phyloP scores from a whole-genome alignment of 2,329 filamentous ascomycete species.

The Neobulgaria alba region DNA sequence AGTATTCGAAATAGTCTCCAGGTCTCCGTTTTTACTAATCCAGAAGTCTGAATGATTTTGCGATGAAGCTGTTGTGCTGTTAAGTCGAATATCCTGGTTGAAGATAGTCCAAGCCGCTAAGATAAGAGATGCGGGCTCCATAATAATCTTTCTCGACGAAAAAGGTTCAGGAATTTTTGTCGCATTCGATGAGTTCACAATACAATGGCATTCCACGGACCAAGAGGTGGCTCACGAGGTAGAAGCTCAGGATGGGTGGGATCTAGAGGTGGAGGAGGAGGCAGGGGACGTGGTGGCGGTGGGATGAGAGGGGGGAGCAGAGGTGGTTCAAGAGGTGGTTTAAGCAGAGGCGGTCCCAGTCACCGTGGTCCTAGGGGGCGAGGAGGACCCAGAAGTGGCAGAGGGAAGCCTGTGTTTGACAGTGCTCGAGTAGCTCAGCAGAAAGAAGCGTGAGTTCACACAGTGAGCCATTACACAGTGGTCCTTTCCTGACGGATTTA shows the following conservation, averaged over 20 bases:
- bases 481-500: constrained; percentile 8
- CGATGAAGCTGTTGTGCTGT: too few relatives aligned
- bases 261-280: constrained; percentile 22
- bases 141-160: background rate
- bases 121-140: background rate
- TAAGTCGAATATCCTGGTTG: background rate
- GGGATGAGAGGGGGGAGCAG: constrained; percentile 18
- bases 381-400: constrained; percentile 21
- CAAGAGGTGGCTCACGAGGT: constrained; percentile 19
- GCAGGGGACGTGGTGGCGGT: constrained; percentile 15
- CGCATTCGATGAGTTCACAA: constrained; percentile 19
- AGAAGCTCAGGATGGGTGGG: constrained; percentile 14
- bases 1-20: too few relatives aligned
- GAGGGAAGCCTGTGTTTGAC: constrained; percentile 36
- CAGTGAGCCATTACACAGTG: background rate
- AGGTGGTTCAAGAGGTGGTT: constrained; percentile 13
- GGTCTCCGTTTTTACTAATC: too few relatives aligned
- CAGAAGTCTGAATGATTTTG: too few relatives aligned
- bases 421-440: constrained; percentile 38
- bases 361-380: constrained; percentile 11
- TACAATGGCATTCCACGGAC: constrained; percentile 21
- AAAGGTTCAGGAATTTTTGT: constrained; percentile 27
- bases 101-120: background rate
- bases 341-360: constrained; percentile 20
- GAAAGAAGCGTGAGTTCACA: constrained; percentile 30